Evolutionary conservation across 192 early-diverging fungal species (phyloP), one percentile per base, ranked within the genome.

Genomic region (Mortierella hygrophila): DNA sequence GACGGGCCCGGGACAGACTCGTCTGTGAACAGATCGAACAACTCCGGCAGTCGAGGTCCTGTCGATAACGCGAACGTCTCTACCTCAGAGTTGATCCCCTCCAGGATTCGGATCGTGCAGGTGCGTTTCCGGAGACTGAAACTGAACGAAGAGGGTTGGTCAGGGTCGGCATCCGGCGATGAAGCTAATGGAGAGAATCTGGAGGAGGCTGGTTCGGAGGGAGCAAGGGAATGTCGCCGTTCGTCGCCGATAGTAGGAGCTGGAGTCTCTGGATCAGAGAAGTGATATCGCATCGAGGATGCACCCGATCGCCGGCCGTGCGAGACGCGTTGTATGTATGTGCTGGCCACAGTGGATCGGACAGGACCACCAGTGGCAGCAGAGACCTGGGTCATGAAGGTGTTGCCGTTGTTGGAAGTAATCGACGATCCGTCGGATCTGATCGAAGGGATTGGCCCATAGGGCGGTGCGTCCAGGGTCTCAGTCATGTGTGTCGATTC

Each of bases 21-120:
- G 6, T 85, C 82, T 44, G 82, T 74, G 26, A 75, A 83, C n/a
- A 83, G 32, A 6, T 78, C 69, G 72, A 79, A 85, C n/a, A 85
- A 35, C 63, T 85, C 82, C 0, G 74, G 63, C 29, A 85, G n/a
- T 23, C 77, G 75, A 49, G 82, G 82, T 20, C 82, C 82, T 9
- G 82, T 85, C 13, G 77, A 79, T 6, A 85, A 55, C 5, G 74
- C 77, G 68, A 79, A 85, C 23, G 82, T 85, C 44, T 78, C 77
- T 7, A 78, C 68, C 44, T 85, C 77, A 11, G 71, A 35, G 42
- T 76, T 47, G 35, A 85, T 0, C 0, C 77, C 74, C 15, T 74
- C 46, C 23, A 79, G 35, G 21, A 85, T 40, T 5, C 83, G 72
- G 71, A 85, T 76, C 18, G 75, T 40, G 42, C 76, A 77, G 6